A percentile compares a stretch with the other conserved stretches of the same genome.
Evolutionary conservation across 2,329 filamentous ascomycete species (phyloP).

Genomic region (Venturiaceae sp.): DNA sequence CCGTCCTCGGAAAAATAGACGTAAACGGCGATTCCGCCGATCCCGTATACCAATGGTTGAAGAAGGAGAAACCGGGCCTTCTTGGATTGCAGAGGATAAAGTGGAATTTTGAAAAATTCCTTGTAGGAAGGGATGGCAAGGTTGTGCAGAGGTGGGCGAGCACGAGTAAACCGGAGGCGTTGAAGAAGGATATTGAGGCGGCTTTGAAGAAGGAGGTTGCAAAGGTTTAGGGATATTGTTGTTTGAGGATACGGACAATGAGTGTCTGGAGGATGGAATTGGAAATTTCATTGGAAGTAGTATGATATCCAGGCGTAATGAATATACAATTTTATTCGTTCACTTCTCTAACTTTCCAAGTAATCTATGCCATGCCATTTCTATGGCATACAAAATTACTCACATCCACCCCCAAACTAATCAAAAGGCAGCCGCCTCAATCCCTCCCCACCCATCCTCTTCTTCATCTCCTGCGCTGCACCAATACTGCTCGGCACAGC

Average conservation of each 20-base stretch:
- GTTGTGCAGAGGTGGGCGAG: conserved; percentile 83
- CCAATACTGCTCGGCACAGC: conserved; percentile 92
- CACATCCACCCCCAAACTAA: no score
- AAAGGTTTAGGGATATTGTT: neutral
- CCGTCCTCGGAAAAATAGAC: conserved; percentile 82
- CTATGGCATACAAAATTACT: no score
- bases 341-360: no score
- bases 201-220: conserved; percentile 41
- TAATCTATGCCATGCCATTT: no score
- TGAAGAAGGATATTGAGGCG: conserved; percentile 67
- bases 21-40: conserved; percentile 80
- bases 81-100: conserved; percentile 86
- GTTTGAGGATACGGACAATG: neutral
- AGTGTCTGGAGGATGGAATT: neutral
- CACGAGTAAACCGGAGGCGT: conserved; percentile 71
- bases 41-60: conserved; percentile 70
- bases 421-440: conserved; percentile 75
- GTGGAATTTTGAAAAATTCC: conserved; percentile 99
- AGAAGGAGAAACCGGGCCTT: conserved; percentile 64
- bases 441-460: conserved; percentile 47
- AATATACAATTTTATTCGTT: no score
- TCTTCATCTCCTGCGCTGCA: conserved; percentile 80
- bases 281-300: no score
- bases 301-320: no score
- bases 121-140: conserved; percentile 75